Evolutionary conservation across 2,329 filamentous ascomycete species (phyloP).

Genomic region (Leptographium lundbergii): DNA sequence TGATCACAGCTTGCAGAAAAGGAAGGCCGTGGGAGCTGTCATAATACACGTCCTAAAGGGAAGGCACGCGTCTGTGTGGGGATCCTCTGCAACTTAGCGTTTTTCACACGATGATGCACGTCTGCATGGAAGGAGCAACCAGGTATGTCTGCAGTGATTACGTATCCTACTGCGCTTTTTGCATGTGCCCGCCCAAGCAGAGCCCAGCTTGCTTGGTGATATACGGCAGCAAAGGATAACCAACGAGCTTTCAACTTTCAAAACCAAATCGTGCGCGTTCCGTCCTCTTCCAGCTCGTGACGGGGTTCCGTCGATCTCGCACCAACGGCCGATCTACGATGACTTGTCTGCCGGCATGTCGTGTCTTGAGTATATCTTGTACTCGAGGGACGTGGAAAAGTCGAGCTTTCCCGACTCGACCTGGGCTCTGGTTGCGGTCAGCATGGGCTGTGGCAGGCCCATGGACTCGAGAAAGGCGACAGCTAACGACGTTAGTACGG

Average conservation of each 20-base stretch:
- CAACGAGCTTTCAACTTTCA: too few species aligned
- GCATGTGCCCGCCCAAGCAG: neutral
- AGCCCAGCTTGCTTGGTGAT: too few species aligned
- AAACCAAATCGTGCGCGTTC: too few species aligned
- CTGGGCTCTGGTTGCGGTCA: slow-evolving; percentile 43
- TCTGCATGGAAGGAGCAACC: neutral
- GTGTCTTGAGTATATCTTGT: slow-evolving; percentile 49
- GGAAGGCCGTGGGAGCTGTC: neutral
- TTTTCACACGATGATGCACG: neutral
- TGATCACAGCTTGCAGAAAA: too few species aligned
- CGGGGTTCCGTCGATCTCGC: too few species aligned
- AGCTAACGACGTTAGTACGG: slow-evolving; percentile 16
- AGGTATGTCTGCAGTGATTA: neutral
- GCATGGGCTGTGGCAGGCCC: slow-evolving; percentile 48
- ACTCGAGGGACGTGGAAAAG: slow-evolving; percentile 43
- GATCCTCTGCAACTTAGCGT: neutral
- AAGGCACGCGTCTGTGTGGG: neutral
- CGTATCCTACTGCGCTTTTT: neutral
- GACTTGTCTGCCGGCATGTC: slow-evolving; percentile 32
- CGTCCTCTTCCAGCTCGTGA: too few species aligned
- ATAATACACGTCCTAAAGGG: neutral
- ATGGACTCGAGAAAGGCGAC: slow-evolving; percentile 49
- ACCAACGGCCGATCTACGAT: neutral
- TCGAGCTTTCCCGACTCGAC: slow-evolving; percentile 48
- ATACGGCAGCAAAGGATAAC: too few species aligned